Conservation (phyloP, 352 stramenopile genomes). For the Phytophthora crassamura region DNA sequence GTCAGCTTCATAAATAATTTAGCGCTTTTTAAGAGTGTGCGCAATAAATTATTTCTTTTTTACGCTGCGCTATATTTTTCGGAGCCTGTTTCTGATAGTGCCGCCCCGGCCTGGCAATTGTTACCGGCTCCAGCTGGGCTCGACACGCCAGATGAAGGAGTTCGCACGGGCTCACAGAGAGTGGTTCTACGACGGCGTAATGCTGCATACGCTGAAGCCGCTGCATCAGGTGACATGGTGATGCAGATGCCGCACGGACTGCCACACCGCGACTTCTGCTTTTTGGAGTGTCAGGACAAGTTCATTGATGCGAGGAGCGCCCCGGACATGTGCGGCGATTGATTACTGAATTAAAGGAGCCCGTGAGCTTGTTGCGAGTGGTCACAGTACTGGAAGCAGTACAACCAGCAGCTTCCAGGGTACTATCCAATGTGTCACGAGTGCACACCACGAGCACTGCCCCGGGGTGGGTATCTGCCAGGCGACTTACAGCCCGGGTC, state of each 20-base stretch:
- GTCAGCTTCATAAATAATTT: too few relatives aligned
- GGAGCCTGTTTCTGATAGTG: too few relatives aligned
- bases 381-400: too few relatives aligned
- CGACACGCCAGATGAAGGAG: slow-evolving; percentile 75
- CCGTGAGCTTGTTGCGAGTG: too few relatives aligned
- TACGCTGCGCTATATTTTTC: too few relatives aligned
- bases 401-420: too few relatives aligned
- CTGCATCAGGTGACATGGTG: slow-evolving; percentile 83
- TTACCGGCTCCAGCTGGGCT: slow-evolving; percentile 76
- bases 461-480: slow-evolving; percentile 2
- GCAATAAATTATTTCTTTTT: too few relatives aligned
- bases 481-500: not conserved
- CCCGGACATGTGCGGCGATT: too few relatives aligned
- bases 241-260: slow-evolving; percentile 63
- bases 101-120: too few relatives aligned
- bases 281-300: slow-evolving; percentile 87
- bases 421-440: too few relatives aligned
- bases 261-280: slow-evolving; percentile 79
- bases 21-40: too few relatives aligned
- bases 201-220: slow-evolving; percentile 80
- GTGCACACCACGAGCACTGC: not conserved
- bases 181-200: slow-evolving; percentile 76
- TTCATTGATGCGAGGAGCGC: slow-evolving; percentile 82
- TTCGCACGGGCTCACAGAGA: slow-evolving; percentile 61
- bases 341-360: too few relatives aligned